phyloP scores from a whole-genome alignment of 306 rosid genomes.

The Astragalus membranaceus region DNA sequence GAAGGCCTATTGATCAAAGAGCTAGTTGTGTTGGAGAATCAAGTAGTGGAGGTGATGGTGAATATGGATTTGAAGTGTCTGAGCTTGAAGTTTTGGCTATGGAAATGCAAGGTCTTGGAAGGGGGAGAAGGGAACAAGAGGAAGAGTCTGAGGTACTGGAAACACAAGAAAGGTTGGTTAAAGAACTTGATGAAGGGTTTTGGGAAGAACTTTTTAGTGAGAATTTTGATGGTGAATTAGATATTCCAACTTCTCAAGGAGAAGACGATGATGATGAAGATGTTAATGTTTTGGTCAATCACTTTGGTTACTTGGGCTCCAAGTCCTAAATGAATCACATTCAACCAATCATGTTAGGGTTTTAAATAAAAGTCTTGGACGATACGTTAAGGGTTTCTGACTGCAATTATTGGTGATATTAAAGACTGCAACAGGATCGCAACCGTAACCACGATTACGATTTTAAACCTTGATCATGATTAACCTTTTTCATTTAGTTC shows the following conservation, averaged over 20 bases:
- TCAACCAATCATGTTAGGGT: not conserved
- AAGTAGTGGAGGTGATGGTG: conserved; percentile 22
- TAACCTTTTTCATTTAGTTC: conserved; percentile 10
- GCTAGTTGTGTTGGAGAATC: conserved; percentile 31
- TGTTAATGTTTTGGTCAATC: conserved; percentile 47
- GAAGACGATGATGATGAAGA: conserved; percentile 59
- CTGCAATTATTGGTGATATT: too few species aligned
- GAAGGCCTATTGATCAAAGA: conserved; percentile 76
- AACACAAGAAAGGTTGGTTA: conserved; percentile 41
- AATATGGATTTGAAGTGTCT: conserved; percentile 43
- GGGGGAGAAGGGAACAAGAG: conserved; percentile 34
- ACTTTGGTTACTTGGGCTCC: conserved; percentile 55
- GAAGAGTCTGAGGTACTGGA: conserved; percentile 33
- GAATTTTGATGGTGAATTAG: conserved; percentile 42
- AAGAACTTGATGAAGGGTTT: conserved; percentile 64
- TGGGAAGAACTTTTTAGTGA: conserved; percentile 52
- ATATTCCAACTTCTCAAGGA: conserved; percentile 21
- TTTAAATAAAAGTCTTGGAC: too few species aligned
- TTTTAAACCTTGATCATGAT: not conserved
- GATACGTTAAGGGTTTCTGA: too few species aligned
- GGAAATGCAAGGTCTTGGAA: conserved; percentile 87
- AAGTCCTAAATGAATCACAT: conserved; percentile 32
- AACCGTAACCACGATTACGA: too few species aligned
- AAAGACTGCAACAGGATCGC: too few species aligned
- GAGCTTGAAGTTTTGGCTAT: conserved; percentile 79